phyloP scores from a whole-genome alignment of 176 grass and related monocot genomes.

The Sorghum bicolor region DNA sequence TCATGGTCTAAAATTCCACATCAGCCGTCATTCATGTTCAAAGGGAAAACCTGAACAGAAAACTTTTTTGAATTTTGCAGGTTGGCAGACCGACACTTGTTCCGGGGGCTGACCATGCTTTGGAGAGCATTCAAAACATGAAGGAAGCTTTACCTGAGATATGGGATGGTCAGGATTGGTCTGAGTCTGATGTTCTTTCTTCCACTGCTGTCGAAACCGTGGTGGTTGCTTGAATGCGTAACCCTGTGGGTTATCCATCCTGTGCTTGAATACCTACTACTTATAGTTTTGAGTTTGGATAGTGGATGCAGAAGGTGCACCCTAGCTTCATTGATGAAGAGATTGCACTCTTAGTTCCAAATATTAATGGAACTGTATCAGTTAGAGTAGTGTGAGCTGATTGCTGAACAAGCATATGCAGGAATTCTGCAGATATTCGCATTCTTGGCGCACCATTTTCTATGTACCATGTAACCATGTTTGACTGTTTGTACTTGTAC shows the following conservation, averaged over 20 bases:
- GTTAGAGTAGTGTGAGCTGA: background rate
- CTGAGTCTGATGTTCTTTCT: conserved; percentile 29
- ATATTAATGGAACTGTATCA: conserved; percentile 9
- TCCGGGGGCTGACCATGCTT: conserved; percentile 50
- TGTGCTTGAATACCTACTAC: background rate
- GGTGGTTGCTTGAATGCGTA: conserved; percentile 35
- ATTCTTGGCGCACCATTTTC: background rate
- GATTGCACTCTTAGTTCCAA: conserved; percentile 2
- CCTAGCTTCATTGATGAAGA: background rate
- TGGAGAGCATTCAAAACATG: conserved; percentile 77
- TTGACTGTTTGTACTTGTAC: background rate
- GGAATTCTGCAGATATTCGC: background rate
- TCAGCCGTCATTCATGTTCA: background rate
- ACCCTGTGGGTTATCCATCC: background rate
- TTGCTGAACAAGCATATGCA: conserved; percentile 1
- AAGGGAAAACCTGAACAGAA: background rate
- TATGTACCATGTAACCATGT: no score
- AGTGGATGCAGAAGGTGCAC: background rate
- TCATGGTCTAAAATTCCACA: background rate
- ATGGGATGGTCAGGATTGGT: conserved; percentile 39
- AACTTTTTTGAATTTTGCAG: conserved; percentile 33
- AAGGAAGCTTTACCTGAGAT: conserved; percentile 56
- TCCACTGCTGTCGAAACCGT: conserved; percentile 17
- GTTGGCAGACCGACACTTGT: conserved; percentile 40
- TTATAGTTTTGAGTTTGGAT: background rate